phyloP scores from a whole-genome alignment of 1,284 basidiomycete genomes.

The Ganoderma multipileum region DNA sequence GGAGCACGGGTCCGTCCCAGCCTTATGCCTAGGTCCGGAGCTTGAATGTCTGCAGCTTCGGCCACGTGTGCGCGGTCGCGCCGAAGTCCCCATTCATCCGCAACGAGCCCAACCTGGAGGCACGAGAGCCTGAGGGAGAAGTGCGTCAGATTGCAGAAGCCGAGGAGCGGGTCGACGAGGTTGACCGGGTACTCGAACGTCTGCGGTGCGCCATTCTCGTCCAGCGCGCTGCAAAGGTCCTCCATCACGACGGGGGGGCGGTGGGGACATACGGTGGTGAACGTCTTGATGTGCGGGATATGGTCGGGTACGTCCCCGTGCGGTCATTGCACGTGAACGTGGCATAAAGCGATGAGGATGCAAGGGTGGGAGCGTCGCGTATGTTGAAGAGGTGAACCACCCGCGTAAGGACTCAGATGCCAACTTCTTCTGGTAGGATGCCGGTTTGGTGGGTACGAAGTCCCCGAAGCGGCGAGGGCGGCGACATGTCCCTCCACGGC shows the following conservation, averaged over 20 bases:
- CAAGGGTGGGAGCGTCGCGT: background rate
- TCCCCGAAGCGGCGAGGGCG: background rate
- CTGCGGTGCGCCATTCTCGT: background rate
- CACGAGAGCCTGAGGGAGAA: background rate
- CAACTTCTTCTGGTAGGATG: background rate
- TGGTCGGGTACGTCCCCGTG: background rate
- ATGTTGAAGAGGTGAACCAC: background rate
- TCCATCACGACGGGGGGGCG: background rate
- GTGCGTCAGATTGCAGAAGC: background rate
- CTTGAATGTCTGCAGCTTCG: background rate
- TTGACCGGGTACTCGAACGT: background rate
- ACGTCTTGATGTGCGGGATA: background rate
- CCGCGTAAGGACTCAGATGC: background rate
- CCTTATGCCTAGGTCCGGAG: background rate
- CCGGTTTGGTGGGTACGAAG: background rate
- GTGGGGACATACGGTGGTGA: background rate
- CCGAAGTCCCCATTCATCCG: background rate
- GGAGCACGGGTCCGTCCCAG: background rate
- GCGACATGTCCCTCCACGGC: background rate
- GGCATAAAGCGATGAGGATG: background rate
- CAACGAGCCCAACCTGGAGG: background rate
- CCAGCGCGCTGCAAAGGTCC: background rate
- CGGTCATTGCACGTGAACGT: background rate
- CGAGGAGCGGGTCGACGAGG: background rate
- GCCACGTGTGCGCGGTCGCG: background rate